phyloP scores from a whole-genome alignment of 169 alveolate genomes.

The Plasmodium inui region DNA sequence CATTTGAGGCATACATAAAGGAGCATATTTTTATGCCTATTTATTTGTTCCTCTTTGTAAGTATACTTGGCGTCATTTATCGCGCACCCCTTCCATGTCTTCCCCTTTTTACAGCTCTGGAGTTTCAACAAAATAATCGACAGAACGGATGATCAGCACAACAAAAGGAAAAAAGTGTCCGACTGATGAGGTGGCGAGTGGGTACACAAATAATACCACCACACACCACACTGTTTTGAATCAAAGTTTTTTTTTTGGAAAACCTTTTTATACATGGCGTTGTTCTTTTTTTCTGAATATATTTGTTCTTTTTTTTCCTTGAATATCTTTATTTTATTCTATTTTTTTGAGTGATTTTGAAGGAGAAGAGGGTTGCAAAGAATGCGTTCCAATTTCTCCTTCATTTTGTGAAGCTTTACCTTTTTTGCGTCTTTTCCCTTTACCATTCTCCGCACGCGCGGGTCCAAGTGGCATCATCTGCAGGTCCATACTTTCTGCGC shows the following conservation, averaged over 20 bases:
- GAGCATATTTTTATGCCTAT: background rate
- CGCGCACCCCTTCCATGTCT: background rate
- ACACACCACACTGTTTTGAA: background rate
- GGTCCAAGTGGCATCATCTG: background rate
- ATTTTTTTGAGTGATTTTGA: background rate
- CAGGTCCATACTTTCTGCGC: background rate
- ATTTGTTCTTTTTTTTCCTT: no score
- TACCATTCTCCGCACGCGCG: background rate
- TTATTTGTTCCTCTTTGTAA: background rate
- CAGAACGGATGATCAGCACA: slow-evolving; percentile 11
- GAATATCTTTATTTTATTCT: background rate
- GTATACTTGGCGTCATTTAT: background rate
- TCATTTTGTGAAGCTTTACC: background rate
- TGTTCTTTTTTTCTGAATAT: background rate
- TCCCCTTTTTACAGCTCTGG: slow-evolving; percentile 25
- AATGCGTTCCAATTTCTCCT: background rate
- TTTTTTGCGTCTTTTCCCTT: background rate
- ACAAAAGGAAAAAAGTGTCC: slow-evolving; percentile 10
- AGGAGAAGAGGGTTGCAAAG: background rate
- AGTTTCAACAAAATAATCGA: slow-evolving; percentile 42
- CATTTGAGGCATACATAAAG: background rate
- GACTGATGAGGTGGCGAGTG: background rate
- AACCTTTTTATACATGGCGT: background rate
- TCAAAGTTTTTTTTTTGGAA: no score
- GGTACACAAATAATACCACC: background rate